Base-by-base conservation (phyloP, 768 basidiomycete genomes). In the Rhodotorula graminis region DNA sequence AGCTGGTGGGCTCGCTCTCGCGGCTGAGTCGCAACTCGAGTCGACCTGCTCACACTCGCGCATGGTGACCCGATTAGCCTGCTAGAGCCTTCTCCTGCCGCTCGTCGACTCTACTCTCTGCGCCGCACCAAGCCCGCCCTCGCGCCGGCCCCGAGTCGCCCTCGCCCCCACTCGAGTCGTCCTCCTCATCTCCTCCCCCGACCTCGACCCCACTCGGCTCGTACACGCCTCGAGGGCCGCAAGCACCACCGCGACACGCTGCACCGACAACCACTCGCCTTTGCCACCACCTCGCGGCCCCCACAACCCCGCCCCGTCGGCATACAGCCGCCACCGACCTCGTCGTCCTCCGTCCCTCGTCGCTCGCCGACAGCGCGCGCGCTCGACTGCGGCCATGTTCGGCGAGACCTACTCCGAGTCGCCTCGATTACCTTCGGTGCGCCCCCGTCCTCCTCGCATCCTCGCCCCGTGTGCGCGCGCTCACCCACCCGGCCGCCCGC, bases 331-430 rank as follows among this genome's bases (percentile, higher is more conserved):
- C 65, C 9, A 52, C 50, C 8, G 46, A 46, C 46, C 47, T 29
- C 29, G 21, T 25, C 53, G n/a, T n/a, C n/a, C n/a, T n/a, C n/a
- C n/a, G n/a, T n/a, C n/a, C n/a, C n/a, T n/a, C n/a, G 31, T n/a
- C n/a, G 21, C 33, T 23, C 16, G n/a, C 19, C 16, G 23, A 2
- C n/a, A 15, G 37, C 37, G 37, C 7, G 44, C 44, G 8, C 7
- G 44, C 42, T 16, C n/a, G n/a, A n/a, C 21, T 47, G 23, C 47
- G 7, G 46, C 25, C 18, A 67, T 74, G 66, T 74, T 72, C 37
- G 67, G 74, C 58, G 67, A 67, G n/a, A 27, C 33, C 12, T 60
- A 66, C 21, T 63, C 53, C 23, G 71, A 70, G 37, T 61, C 67
- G 9, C 62, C 68, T 25, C 57, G 65, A n/a, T 56, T 61, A 47